Conservation (phyloP, 2,329 filamentous ascomycete genomes). For the Exophiala calicioides region DNA sequence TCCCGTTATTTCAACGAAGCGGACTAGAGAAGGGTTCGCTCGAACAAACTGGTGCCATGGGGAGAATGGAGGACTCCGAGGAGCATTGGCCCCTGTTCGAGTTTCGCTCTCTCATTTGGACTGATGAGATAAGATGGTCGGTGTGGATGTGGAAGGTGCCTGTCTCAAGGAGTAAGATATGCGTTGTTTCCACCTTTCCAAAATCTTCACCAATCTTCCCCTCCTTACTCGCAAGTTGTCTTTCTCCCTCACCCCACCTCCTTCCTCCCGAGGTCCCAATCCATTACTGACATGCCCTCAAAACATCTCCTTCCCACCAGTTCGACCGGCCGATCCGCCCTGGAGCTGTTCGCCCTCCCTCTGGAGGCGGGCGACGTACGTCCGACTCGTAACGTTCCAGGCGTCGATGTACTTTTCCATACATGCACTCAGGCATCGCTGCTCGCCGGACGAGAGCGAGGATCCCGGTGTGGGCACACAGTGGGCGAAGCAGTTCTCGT, state of each 20-base stretch:
- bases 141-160: too few relatives aligned
- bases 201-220: too few relatives aligned
- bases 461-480: conserved; percentile 71
- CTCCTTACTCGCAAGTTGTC: too few relatives aligned
- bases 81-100: too few relatives aligned
- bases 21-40: too few relatives aligned
- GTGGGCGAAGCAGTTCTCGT: conserved; percentile 77
- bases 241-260: neutral
- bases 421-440: conserved; percentile 71
- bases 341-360: conserved; percentile 47
- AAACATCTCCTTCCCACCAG: conserved; percentile 25
- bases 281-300: conserved; percentile 3
- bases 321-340: neutral
- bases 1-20: too few relatives aligned
- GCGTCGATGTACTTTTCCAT: conserved; percentile 83
- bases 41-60: too few relatives aligned
- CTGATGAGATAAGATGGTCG: too few relatives aligned
- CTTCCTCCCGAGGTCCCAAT: neutral
- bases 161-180: too few relatives aligned
- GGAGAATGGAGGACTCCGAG: too few relatives aligned
- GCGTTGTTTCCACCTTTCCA: too few relatives aligned
- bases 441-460: conserved; percentile 67
- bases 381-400: conserved; percentile 72
- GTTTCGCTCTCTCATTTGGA: too few relatives aligned
- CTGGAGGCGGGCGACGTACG: conserved; percentile 66